Evolutionary conservation across 169 alveolate species (phyloP).

Genomic region (Cryptosporidium sp.): DNA sequence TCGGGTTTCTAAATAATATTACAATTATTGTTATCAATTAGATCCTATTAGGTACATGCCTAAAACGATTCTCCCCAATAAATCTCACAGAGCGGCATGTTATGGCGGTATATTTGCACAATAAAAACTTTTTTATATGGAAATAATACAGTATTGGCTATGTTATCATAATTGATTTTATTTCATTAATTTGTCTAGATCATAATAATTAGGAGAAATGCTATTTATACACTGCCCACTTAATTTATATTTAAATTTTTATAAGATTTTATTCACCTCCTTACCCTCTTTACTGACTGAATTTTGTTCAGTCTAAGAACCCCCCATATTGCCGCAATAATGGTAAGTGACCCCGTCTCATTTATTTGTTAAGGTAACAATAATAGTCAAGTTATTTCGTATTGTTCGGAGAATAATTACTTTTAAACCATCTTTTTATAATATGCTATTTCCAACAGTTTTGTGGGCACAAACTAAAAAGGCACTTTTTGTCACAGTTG

Average conservation of each 20-base stretch:
- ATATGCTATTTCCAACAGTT: slow-evolving; percentile 79
- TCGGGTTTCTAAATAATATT: not conserved
- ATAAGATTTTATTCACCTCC: not conserved
- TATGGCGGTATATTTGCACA: slow-evolving; percentile 2
- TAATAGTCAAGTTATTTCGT: not conserved
- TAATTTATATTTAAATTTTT: not conserved
- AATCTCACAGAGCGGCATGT: not conserved
- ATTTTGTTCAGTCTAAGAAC: not conserved
- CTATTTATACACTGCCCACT: not conserved
- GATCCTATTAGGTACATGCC: slow-evolving; percentile 40
- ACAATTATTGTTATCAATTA: slow-evolving; percentile 7
- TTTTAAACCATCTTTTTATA: not conserved
- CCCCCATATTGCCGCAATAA: slow-evolving; percentile 45
- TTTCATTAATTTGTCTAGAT: too few relatives aligned
- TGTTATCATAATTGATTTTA: not conserved
- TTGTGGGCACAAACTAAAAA: slow-evolving; percentile 83
- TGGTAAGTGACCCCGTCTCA: slow-evolving; percentile 26
- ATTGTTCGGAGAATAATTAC: not conserved
- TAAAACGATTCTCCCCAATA: slow-evolving; percentile 26
- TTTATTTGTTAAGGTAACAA: not conserved
- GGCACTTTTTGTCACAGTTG: slow-evolving; percentile 80
- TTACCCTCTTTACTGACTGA: not conserved
- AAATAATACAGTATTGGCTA: not conserved
- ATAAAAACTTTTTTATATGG: not conserved
- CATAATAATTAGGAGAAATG: not conserved